These are phyloP conservation scores for Phytopythium cucurbitacearum DNA, from an alignment of 352 stramenopile genomes.

Conservation along the genomic window DNA sequence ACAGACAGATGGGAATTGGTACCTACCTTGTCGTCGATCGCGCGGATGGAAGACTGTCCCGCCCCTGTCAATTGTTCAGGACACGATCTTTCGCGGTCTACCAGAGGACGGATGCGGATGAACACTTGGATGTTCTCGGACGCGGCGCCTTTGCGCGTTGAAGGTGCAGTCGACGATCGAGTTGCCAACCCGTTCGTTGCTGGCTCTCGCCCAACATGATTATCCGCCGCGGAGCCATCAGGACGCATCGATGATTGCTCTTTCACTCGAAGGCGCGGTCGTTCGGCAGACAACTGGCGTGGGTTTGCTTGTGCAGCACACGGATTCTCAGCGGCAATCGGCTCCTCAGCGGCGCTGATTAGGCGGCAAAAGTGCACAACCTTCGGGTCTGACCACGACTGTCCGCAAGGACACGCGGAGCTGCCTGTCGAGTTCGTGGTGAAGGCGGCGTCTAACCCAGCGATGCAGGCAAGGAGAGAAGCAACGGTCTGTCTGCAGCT, in stretches of 20 bases:
- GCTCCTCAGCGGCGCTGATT: constrained; percentile 19
- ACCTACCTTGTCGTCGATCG: constrained; percentile 35
- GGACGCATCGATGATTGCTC: too few species aligned
- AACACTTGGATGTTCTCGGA: constrained; percentile 85
- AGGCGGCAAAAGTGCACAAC: constrained; percentile 71
- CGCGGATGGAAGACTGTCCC: constrained; percentile 33
- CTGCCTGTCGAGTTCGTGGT: background rate
- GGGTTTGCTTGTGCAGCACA: too few species aligned
- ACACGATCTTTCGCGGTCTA: constrained; percentile 50
- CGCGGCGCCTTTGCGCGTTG: constrained; percentile 15
- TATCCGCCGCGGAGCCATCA: too few species aligned
- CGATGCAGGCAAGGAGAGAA: too few species aligned
- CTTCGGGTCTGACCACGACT: constrained; percentile 53
- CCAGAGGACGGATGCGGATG: constrained; percentile 75
- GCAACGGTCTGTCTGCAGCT: too few species aligned
- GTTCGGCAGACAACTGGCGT: too few species aligned
- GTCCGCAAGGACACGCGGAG: constrained; percentile 50
- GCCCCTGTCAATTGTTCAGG: constrained; percentile 18
- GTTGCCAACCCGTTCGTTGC: too few species aligned
- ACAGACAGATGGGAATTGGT: too few species aligned
- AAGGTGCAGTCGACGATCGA: background rate
- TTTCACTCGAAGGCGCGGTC: too few species aligned
- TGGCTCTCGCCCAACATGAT: too few species aligned
- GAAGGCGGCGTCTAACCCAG: background rate
- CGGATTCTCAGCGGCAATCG: too few species aligned